Percentiles rank a stretch among this genome's conserved stretches.
phyloP scores from a whole-genome alignment of 805 yeast species.

The Dipodascus albidus region DNA sequence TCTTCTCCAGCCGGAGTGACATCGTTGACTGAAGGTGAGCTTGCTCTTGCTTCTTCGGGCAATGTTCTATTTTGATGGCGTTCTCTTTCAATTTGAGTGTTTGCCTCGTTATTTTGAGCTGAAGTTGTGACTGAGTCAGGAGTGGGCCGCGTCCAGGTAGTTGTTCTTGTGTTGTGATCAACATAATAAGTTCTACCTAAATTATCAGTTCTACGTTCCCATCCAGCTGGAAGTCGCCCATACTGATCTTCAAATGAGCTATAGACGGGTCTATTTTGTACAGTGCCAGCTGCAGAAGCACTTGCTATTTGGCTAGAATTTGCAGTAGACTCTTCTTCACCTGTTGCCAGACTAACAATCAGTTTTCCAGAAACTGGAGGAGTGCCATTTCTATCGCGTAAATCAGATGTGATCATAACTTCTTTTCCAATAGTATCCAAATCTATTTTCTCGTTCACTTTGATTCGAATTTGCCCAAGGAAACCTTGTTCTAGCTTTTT shows the following conservation, averaged over 20 bases:
- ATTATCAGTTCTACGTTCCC: conserved; percentile 98
- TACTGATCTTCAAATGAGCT: conserved; percentile 95
- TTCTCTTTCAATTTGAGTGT: conserved; percentile 78
- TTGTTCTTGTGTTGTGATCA: conserved; percentile 93
- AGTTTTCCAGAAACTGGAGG: conserved; percentile 86
- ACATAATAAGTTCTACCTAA: conserved; percentile 96
- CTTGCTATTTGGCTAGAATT: not conserved
- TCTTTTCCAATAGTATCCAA: conserved; percentile 24
- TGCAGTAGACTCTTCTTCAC: conserved; percentile 15
- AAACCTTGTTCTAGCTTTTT: conserved; percentile 92
- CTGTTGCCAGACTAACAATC: conserved; percentile 39
- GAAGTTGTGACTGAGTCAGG: conserved; percentile 62
- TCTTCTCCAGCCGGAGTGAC: conserved; percentile 97
- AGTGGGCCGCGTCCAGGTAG: conserved; percentile 97
- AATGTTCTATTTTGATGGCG: conserved; percentile 85
- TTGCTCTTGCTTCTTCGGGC: conserved; percentile 41
- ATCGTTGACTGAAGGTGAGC: conserved; percentile 40
- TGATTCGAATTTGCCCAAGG: conserved; percentile 85
- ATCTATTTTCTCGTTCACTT: conserved; percentile 82
- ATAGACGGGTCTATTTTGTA: conserved; percentile 42
- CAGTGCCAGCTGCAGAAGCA: conserved; percentile 9
- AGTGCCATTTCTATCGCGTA: conserved; percentile 83
- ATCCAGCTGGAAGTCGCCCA: conserved; percentile 95
- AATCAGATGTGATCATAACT: conserved; percentile 85
- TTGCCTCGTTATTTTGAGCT: conserved; percentile 36